Evolutionary conservation across 2,329 filamentous ascomycete genomes (phyloP).

Genomic region (Penicillium occitanis): DNA sequence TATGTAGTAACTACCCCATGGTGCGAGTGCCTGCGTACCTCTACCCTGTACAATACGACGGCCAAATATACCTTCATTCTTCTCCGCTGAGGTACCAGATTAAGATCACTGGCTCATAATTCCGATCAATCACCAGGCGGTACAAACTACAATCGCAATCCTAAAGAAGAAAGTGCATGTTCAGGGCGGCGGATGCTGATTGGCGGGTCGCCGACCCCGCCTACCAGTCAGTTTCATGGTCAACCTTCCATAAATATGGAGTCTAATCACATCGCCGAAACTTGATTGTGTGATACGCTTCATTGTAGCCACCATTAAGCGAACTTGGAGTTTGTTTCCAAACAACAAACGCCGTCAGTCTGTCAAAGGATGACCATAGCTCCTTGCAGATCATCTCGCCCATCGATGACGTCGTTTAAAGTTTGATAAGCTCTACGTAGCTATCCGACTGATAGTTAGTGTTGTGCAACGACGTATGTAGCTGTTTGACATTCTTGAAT

Average conservation of each 20-base stretch:
- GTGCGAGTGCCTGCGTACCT: not conserved
- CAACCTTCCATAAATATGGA: not conserved
- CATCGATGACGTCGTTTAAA: not conserved
- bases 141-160: not conserved
- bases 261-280: not conserved
- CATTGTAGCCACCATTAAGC: not conserved
- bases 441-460: not conserved
- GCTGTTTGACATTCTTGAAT: not conserved
- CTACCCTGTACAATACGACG: not conserved
- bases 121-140: not conserved
- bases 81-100: not conserved
- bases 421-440: not conserved
- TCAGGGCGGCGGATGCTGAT: not conserved
- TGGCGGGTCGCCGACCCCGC: constrained; percentile 2
- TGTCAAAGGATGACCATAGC: not conserved
- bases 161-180: not conserved
- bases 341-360: not conserved
- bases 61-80: not conserved
- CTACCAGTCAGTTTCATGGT: not conserved
- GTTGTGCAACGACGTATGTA: not conserved
- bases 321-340: not conserved
- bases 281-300: constrained; percentile 8
- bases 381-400: not conserved
- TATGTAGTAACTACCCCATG: not conserved
- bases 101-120: not conserved